These are phyloP conservation scores for Vickermania spadyakhi DNA, from an alignment of 208 protist genomes.

Conservation along the genomic window DNA sequence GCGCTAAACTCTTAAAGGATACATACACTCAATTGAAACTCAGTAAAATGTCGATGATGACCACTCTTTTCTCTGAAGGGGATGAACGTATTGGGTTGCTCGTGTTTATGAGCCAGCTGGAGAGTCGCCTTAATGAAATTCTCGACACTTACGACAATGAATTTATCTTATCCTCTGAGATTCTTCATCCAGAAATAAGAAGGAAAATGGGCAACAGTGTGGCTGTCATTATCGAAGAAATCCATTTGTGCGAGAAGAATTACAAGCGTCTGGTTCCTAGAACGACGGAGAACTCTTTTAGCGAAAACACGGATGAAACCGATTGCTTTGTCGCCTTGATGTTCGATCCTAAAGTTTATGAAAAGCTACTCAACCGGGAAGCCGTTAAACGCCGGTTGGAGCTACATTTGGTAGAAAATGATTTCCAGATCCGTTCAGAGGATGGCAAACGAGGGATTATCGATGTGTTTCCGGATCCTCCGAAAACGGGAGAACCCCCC, in stretches of 20 bases:
- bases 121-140: conserved; percentile 75
- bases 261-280: conserved; percentile 58
- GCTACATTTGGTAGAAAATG: background rate
- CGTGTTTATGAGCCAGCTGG: conserved; percentile 72
- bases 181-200: conserved; percentile 15
- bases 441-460: background rate
- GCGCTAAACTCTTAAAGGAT: conserved; percentile 49
- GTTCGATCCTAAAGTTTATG: conserved; percentile 68
- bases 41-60: conserved; percentile 63
- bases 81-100: conserved; percentile 71
- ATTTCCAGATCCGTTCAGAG: background rate
- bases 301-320: conserved; percentile 67
- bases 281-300: background rate
- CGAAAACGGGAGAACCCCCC: background rate
- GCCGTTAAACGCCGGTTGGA: conserved; percentile 8
- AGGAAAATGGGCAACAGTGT: conserved; percentile 34
- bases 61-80: conserved; percentile 65
- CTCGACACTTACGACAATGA: conserved; percentile 79
- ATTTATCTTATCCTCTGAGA: conserved; percentile 34
- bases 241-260: conserved; percentile 65
- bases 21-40: conserved; percentile 63
- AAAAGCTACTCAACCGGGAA: conserved; percentile 42
- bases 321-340: conserved; percentile 72
- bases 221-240: conserved; percentile 75
- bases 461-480: background rate